Evolutionary conservation across 2,329 filamentous ascomycete species (phyloP).

Genomic region (Fusarium protoensiforme): DNA sequence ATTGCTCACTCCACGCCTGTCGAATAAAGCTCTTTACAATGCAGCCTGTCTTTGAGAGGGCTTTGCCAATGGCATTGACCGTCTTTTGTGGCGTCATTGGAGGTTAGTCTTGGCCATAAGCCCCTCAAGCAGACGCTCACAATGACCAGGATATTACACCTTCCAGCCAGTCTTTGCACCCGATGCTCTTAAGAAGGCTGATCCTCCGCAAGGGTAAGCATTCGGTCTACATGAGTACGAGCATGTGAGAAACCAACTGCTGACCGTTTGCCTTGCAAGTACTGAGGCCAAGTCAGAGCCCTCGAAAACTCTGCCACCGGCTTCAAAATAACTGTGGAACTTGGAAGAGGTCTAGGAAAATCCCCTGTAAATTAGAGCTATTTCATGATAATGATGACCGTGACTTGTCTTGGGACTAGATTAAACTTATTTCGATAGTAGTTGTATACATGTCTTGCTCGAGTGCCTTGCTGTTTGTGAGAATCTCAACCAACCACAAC

Average conservation of each 20-base stretch:
- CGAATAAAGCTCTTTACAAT: neutral
- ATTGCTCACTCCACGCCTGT: neutral
- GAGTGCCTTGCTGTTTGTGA: neutral
- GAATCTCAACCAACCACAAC: neutral
- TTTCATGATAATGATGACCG: neutral
- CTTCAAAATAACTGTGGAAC: slow-evolving; percentile 12
- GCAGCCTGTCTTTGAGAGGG: slow-evolving; percentile 51
- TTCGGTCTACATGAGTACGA: no score
- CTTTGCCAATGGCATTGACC: slow-evolving; percentile 49
- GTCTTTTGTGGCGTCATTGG: slow-evolving; percentile 52
- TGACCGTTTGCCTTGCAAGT: slow-evolving; percentile 15
- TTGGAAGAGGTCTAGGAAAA: neutral
- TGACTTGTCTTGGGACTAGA: neutral
- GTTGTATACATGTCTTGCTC: neutral
- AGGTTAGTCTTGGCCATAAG: slow-evolving; percentile 40
- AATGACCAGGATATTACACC: slow-evolving; percentile 49
- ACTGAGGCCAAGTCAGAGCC: slow-evolving; percentile 13
- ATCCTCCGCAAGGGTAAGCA: slow-evolving; percentile 22
- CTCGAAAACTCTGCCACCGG: slow-evolving; percentile 16
- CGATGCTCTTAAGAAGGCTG: slow-evolving; percentile 21
- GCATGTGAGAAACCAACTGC: neutral
- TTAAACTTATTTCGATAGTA: neutral
- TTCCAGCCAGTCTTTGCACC: slow-evolving; percentile 50
- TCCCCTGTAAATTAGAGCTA: neutral
- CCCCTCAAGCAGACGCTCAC: slow-evolving; percentile 14